Percentiles rank a stretch among this genome's conserved stretches.
Evolutionary conservation across 2,329 filamentous ascomycete genomes (phyloP).

Genomic region (Colletotrichum lindemuthianum): DNA sequence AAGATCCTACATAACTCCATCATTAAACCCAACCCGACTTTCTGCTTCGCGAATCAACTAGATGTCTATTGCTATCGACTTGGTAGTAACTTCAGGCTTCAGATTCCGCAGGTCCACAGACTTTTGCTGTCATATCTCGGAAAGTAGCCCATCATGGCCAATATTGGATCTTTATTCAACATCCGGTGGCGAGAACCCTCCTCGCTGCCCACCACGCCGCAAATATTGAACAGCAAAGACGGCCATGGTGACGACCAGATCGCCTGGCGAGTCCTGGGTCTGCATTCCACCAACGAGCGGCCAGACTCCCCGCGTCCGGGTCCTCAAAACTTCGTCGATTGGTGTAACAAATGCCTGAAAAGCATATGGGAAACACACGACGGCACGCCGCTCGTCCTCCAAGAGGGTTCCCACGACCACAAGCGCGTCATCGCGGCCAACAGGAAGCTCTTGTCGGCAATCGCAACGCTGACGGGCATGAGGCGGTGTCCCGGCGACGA

Average conservation of each 20-base stretch:
- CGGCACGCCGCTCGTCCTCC: no score
- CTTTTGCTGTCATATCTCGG: no score
- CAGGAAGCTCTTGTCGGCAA: slow-evolving; percentile 19
- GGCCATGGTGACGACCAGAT: slow-evolving; percentile 9
- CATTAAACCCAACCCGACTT: no score
- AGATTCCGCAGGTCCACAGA: no score
- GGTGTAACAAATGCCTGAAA: background rate
- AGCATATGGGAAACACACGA: background rate
- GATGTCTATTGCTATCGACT: no score
- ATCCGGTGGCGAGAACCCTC: background rate
- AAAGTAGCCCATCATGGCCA: no score
- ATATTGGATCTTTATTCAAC: no score
- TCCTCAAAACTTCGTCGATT: background rate
- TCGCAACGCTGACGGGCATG: slow-evolving; percentile 10
- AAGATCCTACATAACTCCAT: no score
- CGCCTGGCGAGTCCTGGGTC: slow-evolving; percentile 1
- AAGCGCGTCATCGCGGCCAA: slow-evolving; percentile 22
- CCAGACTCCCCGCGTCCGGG: background rate
- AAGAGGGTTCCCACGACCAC: background rate
- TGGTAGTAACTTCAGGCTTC: no score
- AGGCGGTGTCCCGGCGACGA: slow-evolving; percentile 10
- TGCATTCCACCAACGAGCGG: background rate
- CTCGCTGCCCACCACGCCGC: background rate
- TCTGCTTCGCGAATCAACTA: no score
- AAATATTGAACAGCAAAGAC: background rate